phyloP scores from a whole-genome alignment of 129 eudicot species.

The Helichrysum umbraculigerum region DNA sequence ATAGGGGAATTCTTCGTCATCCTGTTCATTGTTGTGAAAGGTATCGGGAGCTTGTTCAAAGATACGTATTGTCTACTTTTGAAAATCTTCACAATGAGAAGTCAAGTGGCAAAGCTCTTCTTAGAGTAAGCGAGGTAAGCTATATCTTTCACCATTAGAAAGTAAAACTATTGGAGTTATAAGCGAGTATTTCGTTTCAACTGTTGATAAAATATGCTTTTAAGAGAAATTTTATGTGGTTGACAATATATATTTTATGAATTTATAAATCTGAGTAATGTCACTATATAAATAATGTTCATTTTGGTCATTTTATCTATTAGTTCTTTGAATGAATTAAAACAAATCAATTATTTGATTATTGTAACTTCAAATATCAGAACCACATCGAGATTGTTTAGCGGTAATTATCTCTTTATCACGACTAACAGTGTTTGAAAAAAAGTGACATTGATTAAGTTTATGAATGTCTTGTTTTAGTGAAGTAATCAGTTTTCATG shows the following conservation, averaged over 20 bases:
- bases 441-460: neutral
- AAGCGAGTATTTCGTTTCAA: neutral
- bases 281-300: neutral
- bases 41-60: slow-evolving; percentile 86
- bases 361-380: neutral
- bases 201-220: too few relatives aligned
- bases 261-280: neutral
- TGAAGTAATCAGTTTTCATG: neutral
- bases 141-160: neutral
- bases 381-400: neutral
- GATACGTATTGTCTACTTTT: slow-evolving; percentile 53
- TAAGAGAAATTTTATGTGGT: neutral
- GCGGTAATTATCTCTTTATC: neutral
- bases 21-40: slow-evolving; percentile 96
- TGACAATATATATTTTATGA: neutral
- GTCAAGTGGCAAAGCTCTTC: slow-evolving; percentile 66
- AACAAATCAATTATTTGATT: neutral
- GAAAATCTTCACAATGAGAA: slow-evolving; percentile 70
- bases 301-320: neutral
- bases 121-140: slow-evolving; percentile 90
- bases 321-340: neutral
- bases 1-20: slow-evolving; percentile 81
- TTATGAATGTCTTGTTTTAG: neutral
- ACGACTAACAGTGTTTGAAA: neutral
- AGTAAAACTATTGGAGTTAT: neutral